These are phyloP conservation scores for Coemansia sp. DNA, from an alignment of 192 early-diverging fungal genomes.

Conservation along the genomic window DNA sequence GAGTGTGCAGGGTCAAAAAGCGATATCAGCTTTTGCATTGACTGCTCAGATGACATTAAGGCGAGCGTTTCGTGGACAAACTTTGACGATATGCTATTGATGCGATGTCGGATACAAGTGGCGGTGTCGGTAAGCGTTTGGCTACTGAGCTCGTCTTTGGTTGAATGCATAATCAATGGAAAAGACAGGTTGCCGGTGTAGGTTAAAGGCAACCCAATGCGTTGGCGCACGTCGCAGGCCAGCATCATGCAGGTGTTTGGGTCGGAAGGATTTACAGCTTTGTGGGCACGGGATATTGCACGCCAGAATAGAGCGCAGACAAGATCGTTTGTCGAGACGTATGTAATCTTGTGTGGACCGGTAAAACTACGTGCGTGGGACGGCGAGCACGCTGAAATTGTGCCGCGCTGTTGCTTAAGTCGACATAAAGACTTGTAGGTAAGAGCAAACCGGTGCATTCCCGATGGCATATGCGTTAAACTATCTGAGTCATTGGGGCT, in stretches of 20 bases:
- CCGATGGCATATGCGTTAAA: neutral
- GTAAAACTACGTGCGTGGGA: neutral
- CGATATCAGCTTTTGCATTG: conserved; percentile 10
- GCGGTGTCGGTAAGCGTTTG: conserved; percentile 35
- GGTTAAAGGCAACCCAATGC: conserved; percentile 13
- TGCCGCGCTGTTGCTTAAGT: conserved; percentile 21
- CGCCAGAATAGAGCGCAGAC: conserved; percentile 34
- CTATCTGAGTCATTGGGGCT: neutral
- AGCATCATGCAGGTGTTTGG: conserved; percentile 36
- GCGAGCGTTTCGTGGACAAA: conserved; percentile 10
- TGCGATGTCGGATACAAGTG: conserved; percentile 19
- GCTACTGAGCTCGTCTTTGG: conserved; percentile 8
- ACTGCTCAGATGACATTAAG: conserved; percentile 14
- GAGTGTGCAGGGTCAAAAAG: conserved; percentile 27
- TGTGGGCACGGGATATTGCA: conserved; percentile 33
- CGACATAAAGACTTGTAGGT: neutral
- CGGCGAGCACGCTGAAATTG: conserved; percentile 7
- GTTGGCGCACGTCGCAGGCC: conserved; percentile 34
- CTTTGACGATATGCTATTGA: conserved; percentile 8
- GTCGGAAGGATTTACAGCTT: conserved; percentile 7
- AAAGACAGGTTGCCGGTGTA: conserved; percentile 43
- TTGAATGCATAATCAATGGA: conserved; percentile 26
- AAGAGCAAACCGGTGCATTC: conserved; percentile 14
- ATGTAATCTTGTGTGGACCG: conserved; percentile 6
- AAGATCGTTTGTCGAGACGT: conserved; percentile 38